Evolutionary conservation across 331 rosid species (phyloP).

Genomic region (Dryas integrifolia): DNA sequence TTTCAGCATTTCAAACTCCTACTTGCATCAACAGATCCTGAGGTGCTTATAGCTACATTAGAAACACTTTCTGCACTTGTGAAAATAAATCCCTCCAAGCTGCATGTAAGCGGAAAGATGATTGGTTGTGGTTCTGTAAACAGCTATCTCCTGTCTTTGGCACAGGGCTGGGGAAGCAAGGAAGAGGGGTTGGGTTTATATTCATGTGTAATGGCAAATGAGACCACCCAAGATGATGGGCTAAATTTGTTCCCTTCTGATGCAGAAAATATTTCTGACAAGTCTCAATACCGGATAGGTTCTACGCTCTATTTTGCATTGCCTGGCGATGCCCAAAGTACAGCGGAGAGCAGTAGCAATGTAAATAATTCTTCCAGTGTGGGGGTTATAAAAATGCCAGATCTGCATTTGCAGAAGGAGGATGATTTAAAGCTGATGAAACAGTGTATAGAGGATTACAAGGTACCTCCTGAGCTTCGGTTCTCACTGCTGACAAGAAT

Average conservation of each 20-base stretch:
- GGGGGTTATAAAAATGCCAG: conserved; percentile 79
- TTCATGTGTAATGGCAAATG: conserved; percentile 84
- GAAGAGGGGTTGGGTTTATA: conserved; percentile 95
- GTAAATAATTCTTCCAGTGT: conserved; percentile 43
- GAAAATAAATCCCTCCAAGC: conserved; percentile 88
- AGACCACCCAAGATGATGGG: conserved; percentile 67
- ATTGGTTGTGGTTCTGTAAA: conserved; percentile 92
- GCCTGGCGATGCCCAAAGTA: conserved; percentile 61
- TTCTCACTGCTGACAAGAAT: conserved; percentile 85
- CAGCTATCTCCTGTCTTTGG: conserved; percentile 83
- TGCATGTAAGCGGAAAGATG: conserved; percentile 92
- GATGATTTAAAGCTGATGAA: conserved; percentile 75
- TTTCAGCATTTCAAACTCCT: conserved; percentile 94
- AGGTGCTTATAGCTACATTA: conserved; percentile 73
- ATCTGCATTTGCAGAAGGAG: conserved; percentile 74
- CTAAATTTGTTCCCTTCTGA: conserved; percentile 82
- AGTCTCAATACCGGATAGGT: conserved; percentile 71
- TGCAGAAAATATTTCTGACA: conserved; percentile 57
- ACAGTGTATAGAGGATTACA: conserved; percentile 72
- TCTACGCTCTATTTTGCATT: conserved; percentile 93
- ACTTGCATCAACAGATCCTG: conserved; percentile 92
- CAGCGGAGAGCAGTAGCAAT: conserved; percentile 43
- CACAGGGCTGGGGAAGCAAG: conserved; percentile 99
- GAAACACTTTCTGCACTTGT: conserved; percentile 94
- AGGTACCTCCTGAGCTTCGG: conserved; percentile 73